phyloP scores from a whole-genome alignment of 331 rosid species.

The Malus hybrid region DNA sequence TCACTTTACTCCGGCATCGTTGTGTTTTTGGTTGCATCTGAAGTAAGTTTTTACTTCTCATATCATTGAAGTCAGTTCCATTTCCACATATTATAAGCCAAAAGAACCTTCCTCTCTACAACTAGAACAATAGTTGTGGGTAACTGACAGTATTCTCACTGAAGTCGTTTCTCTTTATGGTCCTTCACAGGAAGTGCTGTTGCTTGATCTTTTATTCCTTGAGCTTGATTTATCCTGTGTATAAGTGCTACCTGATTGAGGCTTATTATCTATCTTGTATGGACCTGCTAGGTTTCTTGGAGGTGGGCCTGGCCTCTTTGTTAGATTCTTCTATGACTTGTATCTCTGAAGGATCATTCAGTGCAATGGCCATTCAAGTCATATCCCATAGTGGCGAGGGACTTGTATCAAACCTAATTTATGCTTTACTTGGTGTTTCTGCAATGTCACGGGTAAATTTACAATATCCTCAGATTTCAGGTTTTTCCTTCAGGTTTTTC shows the following conservation, averaged over 20 bases:
- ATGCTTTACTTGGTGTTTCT: conserved; percentile 95
- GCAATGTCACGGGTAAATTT: conserved; percentile 93
- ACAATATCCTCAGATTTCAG: not conserved
- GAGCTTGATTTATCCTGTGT: conserved; percentile 1
- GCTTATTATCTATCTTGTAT: conserved; percentile 21
- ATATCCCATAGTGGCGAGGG: conserved; percentile 92
- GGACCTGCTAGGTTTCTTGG: conserved; percentile 72
- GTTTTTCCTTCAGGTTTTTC: not conserved
- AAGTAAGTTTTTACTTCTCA: not conserved
- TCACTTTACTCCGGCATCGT: not conserved
- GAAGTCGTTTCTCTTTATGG: not conserved
- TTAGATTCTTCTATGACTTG: conserved; percentile 46
- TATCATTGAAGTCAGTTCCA: not conserved
- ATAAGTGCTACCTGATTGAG: not conserved
- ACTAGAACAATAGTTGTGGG: not conserved
- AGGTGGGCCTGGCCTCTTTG: conserved; percentile 62
- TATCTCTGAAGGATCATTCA: conserved; percentile 62
- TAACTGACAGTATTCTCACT: not conserved
- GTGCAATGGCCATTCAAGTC: conserved; percentile 55
- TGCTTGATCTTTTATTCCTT: not conserved
- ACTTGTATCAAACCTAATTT: conserved; percentile 83
- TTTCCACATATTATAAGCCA: not conserved
- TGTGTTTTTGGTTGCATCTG: not conserved
- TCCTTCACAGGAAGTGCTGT: not conserved
- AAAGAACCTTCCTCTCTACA: not conserved